Evolutionary conservation across 768 basidiomycete genomes (phyloP).

Genomic region (Mycena rosella): DNA sequence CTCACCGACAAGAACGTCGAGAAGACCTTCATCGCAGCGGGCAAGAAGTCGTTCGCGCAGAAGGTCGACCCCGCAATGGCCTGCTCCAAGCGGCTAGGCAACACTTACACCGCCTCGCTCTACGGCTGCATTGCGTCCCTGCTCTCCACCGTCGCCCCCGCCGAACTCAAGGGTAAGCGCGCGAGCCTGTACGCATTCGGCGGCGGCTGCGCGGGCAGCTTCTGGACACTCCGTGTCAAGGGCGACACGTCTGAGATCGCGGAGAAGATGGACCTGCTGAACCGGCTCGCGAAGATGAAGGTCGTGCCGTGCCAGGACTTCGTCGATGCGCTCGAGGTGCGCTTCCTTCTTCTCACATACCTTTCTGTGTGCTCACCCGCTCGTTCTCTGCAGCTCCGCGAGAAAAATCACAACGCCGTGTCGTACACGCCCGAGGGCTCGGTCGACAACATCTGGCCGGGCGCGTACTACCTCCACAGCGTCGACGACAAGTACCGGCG

Average conservation of each 20-base stretch:
- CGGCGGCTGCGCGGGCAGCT: conserved; percentile 91
- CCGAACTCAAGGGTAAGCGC: conserved; percentile 83
- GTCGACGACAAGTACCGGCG: conserved; percentile 94
- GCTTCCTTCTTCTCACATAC: conserved; percentile 20
- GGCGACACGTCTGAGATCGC: conserved; percentile 88
- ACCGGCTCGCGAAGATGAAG: conserved; percentile 85
- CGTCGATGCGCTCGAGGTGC: conserved; percentile 82
- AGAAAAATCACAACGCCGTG: conserved; percentile 94
- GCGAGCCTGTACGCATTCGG: conserved; percentile 98
- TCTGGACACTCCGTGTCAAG: conserved; percentile 90
- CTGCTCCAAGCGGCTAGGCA: conserved; percentile 91
- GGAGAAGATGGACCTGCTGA: conserved; percentile 84
- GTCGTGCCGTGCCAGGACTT: conserved; percentile 95
- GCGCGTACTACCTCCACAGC: conserved; percentile 91
- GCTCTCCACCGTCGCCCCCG: conserved; percentile 77
- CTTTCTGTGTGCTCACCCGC: conserved; percentile 6
- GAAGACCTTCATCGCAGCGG: conserved; percentile 90
- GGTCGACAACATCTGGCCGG: conserved; percentile 94
- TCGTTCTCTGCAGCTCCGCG: conserved; percentile 78
- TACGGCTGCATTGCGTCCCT: conserved; percentile 95
- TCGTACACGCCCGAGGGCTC: conserved; percentile 89
- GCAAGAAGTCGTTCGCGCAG: conserved; percentile 79
- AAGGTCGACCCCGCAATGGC: conserved; percentile 88
- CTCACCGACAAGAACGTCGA: conserved; percentile 96
- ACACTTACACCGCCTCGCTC: conserved; percentile 98